These are phyloP conservation scores for Nicotiana undulata DNA, from an alignment of 257 asterid genomes.

Conservation along the genomic window DNA sequence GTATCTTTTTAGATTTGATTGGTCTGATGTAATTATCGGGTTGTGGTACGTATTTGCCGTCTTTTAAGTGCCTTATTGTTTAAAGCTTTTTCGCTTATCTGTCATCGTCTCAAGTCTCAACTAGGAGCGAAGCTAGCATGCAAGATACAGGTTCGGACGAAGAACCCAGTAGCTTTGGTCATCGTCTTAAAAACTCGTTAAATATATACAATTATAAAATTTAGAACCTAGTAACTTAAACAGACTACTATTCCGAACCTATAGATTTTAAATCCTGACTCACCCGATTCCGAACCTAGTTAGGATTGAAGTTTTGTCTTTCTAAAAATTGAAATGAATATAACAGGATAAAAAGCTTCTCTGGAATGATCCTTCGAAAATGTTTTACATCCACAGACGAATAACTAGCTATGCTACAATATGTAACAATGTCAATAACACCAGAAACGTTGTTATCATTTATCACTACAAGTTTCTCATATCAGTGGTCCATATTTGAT, in stretches of 20 bases:
- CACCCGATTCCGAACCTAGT: not conserved
- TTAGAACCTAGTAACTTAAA: too few relatives aligned
- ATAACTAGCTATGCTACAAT: not conserved
- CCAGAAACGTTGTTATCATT: not conserved
- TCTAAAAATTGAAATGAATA: not conserved
- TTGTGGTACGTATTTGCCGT: not conserved
- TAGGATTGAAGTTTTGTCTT: not conserved
- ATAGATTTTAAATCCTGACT: too few relatives aligned
- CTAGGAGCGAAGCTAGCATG: too few relatives aligned
- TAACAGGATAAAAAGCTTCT: not conserved
- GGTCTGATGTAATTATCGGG: not conserved
- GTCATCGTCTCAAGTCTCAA: too few relatives aligned
- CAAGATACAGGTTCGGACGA: too few relatives aligned
- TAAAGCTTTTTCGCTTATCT: not conserved
- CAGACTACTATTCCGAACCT: too few relatives aligned
- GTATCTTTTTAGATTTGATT: not conserved
- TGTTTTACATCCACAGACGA: constrained; percentile 3
- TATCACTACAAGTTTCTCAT: not conserved
- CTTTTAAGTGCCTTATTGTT: not conserved
- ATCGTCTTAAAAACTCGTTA: too few relatives aligned
- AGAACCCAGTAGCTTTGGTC: too few relatives aligned
- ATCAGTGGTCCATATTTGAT: constrained; percentile 7
- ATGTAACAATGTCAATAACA: not conserved
- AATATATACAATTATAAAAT: too few relatives aligned
- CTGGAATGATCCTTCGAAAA: not conserved